Conservation (phyloP, 202 grass and related monocot species). For the Hordeum pubiflorum region DNA sequence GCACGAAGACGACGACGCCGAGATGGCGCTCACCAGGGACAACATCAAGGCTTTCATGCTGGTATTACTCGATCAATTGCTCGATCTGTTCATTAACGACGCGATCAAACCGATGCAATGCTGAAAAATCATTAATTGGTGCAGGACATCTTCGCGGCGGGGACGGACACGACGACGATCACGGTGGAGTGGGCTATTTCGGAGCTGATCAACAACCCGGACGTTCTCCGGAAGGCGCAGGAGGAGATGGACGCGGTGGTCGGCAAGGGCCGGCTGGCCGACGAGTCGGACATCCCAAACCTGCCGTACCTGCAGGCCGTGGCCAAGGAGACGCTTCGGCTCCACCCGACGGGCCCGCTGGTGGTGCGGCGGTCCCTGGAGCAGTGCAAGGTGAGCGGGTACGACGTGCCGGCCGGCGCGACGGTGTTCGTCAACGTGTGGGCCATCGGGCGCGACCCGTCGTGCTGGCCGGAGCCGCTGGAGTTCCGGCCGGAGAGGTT, state of each 20-base stretch:
- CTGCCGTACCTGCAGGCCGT: constrained; percentile 72
- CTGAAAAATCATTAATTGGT: background rate
- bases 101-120: background rate
- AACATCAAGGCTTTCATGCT: constrained; percentile 90
- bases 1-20: constrained; percentile 50
- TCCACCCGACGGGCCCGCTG: constrained; percentile 60
- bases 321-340: constrained; percentile 68
- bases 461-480: constrained; percentile 39
- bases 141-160: constrained; percentile 70
- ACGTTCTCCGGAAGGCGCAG: constrained; percentile 29
- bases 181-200: constrained; percentile 76
- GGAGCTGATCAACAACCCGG: constrained; percentile 74
- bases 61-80: constrained; percentile 22
- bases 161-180: constrained; percentile 73
- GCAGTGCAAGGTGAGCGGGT: constrained; percentile 32
- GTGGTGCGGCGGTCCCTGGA: constrained; percentile 35
- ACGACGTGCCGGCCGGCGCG: constrained; percentile 42
- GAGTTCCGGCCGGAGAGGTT: constrained; percentile 68
- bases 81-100: background rate
- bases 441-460: constrained; percentile 67
- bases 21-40: constrained; percentile 52
- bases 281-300: constrained; percentile 50
- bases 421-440: constrained; percentile 77
- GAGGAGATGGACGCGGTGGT: constrained; percentile 59
- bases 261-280: constrained; percentile 35